phyloP scores from a whole-genome alignment of 2,329 filamentous ascomycete genomes.

The Verticillium dahliae region DNA sequence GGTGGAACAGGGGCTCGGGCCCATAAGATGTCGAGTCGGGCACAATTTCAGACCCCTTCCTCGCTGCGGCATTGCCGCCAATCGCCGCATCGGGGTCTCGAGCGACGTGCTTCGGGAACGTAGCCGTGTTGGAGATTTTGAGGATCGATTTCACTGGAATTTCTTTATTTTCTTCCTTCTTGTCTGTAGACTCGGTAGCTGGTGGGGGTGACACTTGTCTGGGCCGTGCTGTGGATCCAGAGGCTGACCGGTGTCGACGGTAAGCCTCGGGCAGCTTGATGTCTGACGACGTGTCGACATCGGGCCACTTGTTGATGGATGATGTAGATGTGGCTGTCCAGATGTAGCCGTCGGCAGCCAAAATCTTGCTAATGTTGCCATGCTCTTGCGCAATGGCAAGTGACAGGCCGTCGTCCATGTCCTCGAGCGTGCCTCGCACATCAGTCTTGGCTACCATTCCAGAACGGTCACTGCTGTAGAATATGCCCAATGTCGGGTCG shows the following conservation, averaged over 20 bases:
- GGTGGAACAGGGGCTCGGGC: slow-evolving; percentile 54
- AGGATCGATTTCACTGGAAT: slow-evolving; percentile 76
- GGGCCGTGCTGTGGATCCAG: slow-evolving; percentile 24
- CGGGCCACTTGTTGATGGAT: slow-evolving; percentile 86
- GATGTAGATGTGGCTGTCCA: slow-evolving; percentile 90
- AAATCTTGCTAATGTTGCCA: slow-evolving; percentile 65
- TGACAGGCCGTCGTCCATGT: slow-evolving; percentile 80
- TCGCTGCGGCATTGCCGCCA: neutral
- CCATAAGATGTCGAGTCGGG: slow-evolving; percentile 22
- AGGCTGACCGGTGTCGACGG: slow-evolving; percentile 39
- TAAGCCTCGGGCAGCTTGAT: slow-evolving; percentile 57
- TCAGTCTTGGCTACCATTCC: slow-evolving; percentile 96
- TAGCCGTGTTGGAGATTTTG: slow-evolving; percentile 76
- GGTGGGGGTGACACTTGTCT: slow-evolving; percentile 21
- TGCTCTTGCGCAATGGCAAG: slow-evolving; percentile 91
- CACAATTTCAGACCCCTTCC: slow-evolving; percentile 51
- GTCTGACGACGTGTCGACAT: slow-evolving; percentile 72
- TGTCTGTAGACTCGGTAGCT: slow-evolving; percentile 9
- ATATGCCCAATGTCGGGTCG: slow-evolving; percentile 76
- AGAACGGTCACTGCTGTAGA: slow-evolving; percentile 91
- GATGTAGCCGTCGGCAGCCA: slow-evolving; percentile 66
- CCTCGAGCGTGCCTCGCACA: slow-evolving; percentile 59
- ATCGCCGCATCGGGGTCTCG: slow-evolving; percentile 51
- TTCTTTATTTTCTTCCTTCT: slow-evolving; percentile 62
- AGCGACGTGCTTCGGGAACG: slow-evolving; percentile 55